Evolutionary conservation across 257 asterid species (phyloP).

Genomic region (Lavandula angustifolia): DNA sequence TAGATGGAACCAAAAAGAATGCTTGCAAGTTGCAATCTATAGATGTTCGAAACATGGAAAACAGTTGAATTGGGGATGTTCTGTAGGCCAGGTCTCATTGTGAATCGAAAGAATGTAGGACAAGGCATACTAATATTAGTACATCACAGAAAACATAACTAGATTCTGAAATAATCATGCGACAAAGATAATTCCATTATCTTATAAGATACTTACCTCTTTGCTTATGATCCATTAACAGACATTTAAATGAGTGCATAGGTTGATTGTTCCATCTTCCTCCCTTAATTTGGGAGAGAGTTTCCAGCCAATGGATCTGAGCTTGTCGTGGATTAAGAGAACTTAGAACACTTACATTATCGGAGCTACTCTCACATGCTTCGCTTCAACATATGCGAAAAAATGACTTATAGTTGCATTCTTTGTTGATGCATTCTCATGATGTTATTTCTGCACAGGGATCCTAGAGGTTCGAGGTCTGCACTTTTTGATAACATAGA

Average conservation of each 20-base stretch:
- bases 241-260: not conserved
- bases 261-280: constrained; percentile 19
- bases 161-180: not conserved
- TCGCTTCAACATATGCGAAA: not conserved
- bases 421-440: constrained; percentile 20
- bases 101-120: constrained; percentile 4
- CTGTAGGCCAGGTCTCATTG: not conserved
- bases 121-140: not conserved
- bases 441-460: constrained; percentile 51
- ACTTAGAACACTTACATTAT: not conserved
- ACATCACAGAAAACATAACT: not conserved
- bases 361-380: constrained; percentile 1
- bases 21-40: constrained; percentile 2
- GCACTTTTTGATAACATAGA: constrained; percentile 73
- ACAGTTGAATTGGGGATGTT: not conserved
- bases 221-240: constrained; percentile 6
- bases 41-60: not conserved
- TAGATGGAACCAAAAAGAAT: not conserved
- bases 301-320: not conserved
- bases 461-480: constrained; percentile 68
- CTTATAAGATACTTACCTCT: not conserved
- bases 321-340: constrained; percentile 18
- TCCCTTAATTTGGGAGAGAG: not conserved
- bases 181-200: constrained; percentile 17
- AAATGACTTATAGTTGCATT: not conserved